Evolutionary conservation across 805 yeast species (phyloP).

Genomic region (Cyberlindnera mrakii): DNA sequence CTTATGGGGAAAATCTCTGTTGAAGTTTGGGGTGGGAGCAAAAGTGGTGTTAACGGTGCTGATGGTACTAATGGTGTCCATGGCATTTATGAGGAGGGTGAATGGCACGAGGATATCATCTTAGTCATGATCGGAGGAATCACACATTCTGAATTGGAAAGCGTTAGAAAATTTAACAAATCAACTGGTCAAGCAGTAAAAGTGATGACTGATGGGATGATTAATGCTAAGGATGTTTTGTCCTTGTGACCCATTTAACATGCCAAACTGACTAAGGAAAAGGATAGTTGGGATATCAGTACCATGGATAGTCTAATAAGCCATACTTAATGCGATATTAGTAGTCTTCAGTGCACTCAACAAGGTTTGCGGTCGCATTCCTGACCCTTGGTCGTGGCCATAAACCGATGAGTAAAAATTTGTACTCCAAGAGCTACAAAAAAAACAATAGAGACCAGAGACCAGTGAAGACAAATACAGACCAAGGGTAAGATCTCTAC

Average conservation of each 20-base stretch:
- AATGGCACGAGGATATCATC: conserved; percentile 21
- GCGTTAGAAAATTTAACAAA: conserved; percentile 55
- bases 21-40: too few relatives aligned
- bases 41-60: too few relatives aligned
- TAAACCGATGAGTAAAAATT: conserved; percentile 5
- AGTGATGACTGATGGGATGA: conserved; percentile 42
- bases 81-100: too few relatives aligned
- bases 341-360: too few relatives aligned
- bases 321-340: too few relatives aligned
- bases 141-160: conserved; percentile 77
- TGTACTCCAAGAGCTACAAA: not conserved
- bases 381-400: not conserved
- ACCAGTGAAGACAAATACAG: too few relatives aligned
- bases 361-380: not conserved
- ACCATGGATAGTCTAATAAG: too few relatives aligned
- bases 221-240: conserved; percentile 36
- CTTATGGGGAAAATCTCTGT: too few relatives aligned
- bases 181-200: conserved; percentile 22
- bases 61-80: too few relatives aligned
- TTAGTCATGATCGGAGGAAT: conserved; percentile 76
- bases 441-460: too few relatives aligned
- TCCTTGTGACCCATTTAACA: too few relatives aligned
- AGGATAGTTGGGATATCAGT: not conserved
- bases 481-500: not conserved
- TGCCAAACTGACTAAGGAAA: conserved; percentile 1